Evolutionary conservation across 2,329 filamentous ascomycete species (phyloP).

Genomic region (Boeremia exigua): DNA sequence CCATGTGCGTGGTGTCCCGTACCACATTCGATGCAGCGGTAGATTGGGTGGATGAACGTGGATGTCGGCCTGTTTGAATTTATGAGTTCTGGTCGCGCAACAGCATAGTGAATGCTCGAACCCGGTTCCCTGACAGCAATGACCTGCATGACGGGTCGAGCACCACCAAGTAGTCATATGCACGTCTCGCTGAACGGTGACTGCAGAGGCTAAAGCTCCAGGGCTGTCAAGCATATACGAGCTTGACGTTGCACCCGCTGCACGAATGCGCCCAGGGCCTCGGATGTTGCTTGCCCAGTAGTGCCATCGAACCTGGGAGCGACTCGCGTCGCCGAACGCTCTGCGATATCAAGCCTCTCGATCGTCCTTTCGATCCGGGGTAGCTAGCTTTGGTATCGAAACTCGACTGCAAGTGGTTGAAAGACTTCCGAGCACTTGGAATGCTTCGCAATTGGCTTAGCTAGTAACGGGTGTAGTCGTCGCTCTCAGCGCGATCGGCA

Average conservation of each 20-base stretch:
- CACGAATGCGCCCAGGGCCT: conserved; percentile 37
- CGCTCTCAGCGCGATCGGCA: not conserved
- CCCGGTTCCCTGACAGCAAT: not conserved
- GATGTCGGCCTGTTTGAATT: not conserved
- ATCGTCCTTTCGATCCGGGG: conserved; percentile 34
- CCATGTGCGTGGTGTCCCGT: conserved; percentile 42
- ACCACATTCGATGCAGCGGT: conserved; percentile 24
- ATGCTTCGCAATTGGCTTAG: conserved; percentile 1
- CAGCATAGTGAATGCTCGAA: not conserved
- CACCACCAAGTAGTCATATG: not conserved
- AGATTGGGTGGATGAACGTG: not conserved
- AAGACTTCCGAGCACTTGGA: not conserved
- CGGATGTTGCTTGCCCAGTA: conserved; percentile 30
- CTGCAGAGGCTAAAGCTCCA: conserved; percentile 42
- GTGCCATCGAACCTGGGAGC: conserved; percentile 39
- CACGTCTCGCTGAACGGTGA: conserved; percentile 27
- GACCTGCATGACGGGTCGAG: not conserved
- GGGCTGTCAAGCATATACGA: conserved; percentile 16
- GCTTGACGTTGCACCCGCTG: conserved; percentile 22
- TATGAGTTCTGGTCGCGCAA: not conserved
- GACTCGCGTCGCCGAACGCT: conserved; percentile 24
- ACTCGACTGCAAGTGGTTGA: not conserved
- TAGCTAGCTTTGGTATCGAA: not conserved
- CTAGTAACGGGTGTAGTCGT: not conserved
- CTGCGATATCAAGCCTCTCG: conserved; percentile 38